Evolutionary conservation across 305 asterid species (phyloP).

Genomic region (Petunia hybrid): DNA sequence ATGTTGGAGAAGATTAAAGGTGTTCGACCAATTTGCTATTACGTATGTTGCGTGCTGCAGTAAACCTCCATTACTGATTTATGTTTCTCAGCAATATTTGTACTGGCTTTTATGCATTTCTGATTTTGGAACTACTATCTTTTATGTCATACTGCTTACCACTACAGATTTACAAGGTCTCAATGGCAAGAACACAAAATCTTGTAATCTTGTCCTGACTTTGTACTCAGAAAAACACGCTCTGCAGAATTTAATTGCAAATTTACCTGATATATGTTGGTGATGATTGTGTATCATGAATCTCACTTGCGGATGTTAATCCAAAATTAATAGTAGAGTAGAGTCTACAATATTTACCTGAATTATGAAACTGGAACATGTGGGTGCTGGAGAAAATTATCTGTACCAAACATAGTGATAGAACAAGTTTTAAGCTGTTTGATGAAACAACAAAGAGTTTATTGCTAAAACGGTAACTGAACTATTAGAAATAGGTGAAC

Average conservation of each 20-base stretch:
- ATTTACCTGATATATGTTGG: neutral
- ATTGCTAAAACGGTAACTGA: too few species aligned
- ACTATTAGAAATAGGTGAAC: too few species aligned
- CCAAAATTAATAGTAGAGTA: neutral
- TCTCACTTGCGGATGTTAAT: neutral
- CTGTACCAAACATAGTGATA: neutral
- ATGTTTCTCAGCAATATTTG: neutral
- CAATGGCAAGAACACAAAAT: neutral
- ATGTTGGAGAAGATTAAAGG: slow-evolving; percentile 38
- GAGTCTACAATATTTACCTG: neutral
- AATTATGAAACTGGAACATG: neutral
- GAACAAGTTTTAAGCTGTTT: neutral
- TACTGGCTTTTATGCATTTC: slow-evolving; percentile 8
- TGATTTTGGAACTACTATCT: neutral
- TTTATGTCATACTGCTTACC: neutral
- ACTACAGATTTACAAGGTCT: neutral
- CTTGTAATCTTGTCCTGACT: neutral
- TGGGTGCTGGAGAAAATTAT: neutral
- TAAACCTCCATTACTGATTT: neutral
- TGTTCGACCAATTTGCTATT: slow-evolving; percentile 30
- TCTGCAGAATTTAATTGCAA: neutral
- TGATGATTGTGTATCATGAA: neutral
- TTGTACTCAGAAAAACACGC: neutral
- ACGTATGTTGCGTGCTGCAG: slow-evolving; percentile 30
- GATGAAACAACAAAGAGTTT: too few species aligned